Evolutionary conservation across 2,329 filamentous ascomycete genomes (phyloP).

Genomic region (Fusarium tricinctum): DNA sequence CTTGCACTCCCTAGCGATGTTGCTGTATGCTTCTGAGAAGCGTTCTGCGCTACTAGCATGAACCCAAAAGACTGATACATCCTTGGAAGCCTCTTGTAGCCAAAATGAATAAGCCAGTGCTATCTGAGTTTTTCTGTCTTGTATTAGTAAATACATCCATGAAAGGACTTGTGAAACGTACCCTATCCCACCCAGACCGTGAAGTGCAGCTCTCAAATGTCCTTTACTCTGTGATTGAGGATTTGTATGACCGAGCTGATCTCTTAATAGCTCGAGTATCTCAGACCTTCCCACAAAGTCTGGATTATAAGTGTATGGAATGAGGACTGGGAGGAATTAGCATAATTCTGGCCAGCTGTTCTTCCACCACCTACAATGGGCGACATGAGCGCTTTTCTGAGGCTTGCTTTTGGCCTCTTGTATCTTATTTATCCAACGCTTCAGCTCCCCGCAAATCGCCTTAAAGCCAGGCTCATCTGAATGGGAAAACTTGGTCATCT

Average conservation of each 20-base stretch:
- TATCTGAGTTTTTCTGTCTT: constrained; percentile 32
- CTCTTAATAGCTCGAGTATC: constrained; percentile 15
- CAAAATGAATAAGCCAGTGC: constrained; percentile 39
- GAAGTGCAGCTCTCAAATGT: constrained; percentile 11
- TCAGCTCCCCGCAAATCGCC: constrained; percentile 9
- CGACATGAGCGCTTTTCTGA: neutral
- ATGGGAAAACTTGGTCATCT: constrained; percentile 27
- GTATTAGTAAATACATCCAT: neutral
- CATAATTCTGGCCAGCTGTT: neutral
- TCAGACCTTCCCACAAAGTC: constrained; percentile 31
- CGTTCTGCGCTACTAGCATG: constrained; percentile 51
- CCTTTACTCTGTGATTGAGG: accelerated
- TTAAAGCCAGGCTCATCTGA: constrained; percentile 22
- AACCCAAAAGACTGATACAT: constrained; percentile 54
- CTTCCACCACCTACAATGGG: neutral
- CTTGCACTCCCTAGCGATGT: constrained; percentile 51
- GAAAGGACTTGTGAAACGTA: neutral
- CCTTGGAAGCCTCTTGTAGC: constrained; percentile 1
- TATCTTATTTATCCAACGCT: constrained; percentile 28
- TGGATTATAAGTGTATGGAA: constrained; percentile 32
- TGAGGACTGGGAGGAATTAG: constrained; percentile 5
- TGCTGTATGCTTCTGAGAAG: constrained; percentile 52
- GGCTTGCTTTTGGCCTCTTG: accelerated
- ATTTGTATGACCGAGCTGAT: neutral
- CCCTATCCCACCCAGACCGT: constrained; percentile 40